These are phyloP conservation scores for Glycine tomentella DNA, from an alignment of 306 rosid species.

Conservation along the genomic window DNA sequence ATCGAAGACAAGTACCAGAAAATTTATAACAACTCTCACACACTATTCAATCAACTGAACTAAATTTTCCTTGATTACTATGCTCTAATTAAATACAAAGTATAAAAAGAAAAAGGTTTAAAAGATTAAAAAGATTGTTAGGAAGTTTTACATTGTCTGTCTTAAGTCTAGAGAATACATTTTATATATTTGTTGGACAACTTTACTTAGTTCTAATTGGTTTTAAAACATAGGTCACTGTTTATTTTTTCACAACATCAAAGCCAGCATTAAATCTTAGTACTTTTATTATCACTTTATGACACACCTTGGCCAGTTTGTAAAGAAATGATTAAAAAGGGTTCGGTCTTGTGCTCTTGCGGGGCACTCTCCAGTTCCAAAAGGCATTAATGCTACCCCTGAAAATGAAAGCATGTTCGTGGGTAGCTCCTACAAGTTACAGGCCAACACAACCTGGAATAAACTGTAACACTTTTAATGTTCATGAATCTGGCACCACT, in stretches of 20 bases:
- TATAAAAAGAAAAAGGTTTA: too few relatives aligned
- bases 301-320: slow-evolving; percentile 8
- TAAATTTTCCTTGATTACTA: too few relatives aligned
- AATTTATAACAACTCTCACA: too few relatives aligned
- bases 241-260: neutral
- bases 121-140: too few relatives aligned
- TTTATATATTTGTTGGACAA: too few relatives aligned
- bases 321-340: neutral
- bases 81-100: too few relatives aligned
- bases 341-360: slow-evolving; percentile 16
- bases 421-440: neutral
- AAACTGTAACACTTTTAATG: slow-evolving; percentile 17
- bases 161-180: too few relatives aligned
- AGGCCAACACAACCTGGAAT: slow-evolving; percentile 39
- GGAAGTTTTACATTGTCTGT: too few relatives aligned
- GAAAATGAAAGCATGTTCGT: slow-evolving; percentile 40
- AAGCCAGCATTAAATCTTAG: neutral
- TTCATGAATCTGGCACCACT: slow-evolving; percentile 54
- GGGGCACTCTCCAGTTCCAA: slow-evolving; percentile 36
- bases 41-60: too few relatives aligned
- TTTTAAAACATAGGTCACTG: neutral
- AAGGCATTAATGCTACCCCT: slow-evolving; percentile 40
- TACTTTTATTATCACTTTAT: neutral
- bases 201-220: too few relatives aligned
- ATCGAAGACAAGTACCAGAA: too few relatives aligned